phyloP scores from a whole-genome alignment of 1,139 yeast genomes.

The Sugiyamaella paludigena region DNA sequence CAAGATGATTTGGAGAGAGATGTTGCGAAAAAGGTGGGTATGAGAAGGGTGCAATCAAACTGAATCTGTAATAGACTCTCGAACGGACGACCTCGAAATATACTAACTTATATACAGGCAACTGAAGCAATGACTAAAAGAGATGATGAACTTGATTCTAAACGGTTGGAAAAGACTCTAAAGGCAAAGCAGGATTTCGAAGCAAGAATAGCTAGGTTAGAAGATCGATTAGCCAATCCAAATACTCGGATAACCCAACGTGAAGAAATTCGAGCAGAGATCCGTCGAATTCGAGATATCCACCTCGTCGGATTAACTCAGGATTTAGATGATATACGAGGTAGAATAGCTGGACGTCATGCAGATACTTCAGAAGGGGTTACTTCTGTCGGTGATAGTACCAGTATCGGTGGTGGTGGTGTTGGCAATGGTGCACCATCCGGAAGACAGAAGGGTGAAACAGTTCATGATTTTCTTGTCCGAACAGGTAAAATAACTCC shows the following conservation, averaged over 20 bases:
- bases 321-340: conserved; percentile 67
- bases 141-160: conserved; percentile 70
- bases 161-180: conserved; percentile 65
- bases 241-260: conserved; percentile 66
- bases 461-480: conserved; percentile 73
- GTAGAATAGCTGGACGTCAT: conserved; percentile 45
- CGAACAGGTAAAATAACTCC: conserved; percentile 95
- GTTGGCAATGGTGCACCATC: conserved; percentile 22
- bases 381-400: conserved; percentile 13
- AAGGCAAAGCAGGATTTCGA: conserved; percentile 42
- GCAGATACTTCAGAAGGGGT: conserved; percentile 15
- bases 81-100: not conserved
- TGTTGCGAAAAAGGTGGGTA: conserved; percentile 50
- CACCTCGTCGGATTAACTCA: conserved; percentile 53
- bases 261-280: conserved; percentile 53
- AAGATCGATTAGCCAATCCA: conserved; percentile 51
- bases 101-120: conserved; percentile 45
- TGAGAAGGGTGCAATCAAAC: not conserved
- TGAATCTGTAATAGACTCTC: too few relatives aligned
- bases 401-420: too few relatives aligned
- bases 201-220: conserved; percentile 47
- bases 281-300: conserved; percentile 48
- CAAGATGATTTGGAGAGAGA: conserved; percentile 72
- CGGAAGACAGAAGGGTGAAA: conserved; percentile 58
- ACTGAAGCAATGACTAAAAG: conserved; percentile 56